A percentile compares a stretch with the other conserved stretches of the same genome.
Evolutionary conservation across 176 grass and related monocot genomes (phyloP).

Genomic region (Rhynchospora breviuscula): DNA sequence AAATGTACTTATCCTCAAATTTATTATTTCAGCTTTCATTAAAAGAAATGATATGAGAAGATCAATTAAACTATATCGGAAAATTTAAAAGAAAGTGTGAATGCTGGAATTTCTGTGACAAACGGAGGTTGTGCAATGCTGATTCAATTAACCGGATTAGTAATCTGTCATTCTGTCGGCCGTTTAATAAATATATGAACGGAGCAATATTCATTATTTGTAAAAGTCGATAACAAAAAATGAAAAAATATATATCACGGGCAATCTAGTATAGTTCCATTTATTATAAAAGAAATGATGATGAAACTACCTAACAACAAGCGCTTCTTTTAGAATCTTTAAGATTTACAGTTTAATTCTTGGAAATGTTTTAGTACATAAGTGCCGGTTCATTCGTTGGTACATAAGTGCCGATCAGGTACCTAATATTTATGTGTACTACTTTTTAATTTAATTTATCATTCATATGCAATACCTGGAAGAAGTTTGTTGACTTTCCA

Average conservation of each 20-base stretch:
- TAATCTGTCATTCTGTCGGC: too few relatives aligned
- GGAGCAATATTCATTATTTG: neutral
- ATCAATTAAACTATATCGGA: too few relatives aligned
- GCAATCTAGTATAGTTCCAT: neutral
- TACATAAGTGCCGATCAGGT: neutral
- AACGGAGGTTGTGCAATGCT: neutral
- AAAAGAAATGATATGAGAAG: too few relatives aligned
- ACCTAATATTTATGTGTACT: neutral
- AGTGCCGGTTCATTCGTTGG: neutral
- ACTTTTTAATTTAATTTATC: neutral
- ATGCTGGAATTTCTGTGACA: neutral
- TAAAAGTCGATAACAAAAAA: neutral
- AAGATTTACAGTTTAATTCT: neutral
- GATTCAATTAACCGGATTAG: too few relatives aligned
- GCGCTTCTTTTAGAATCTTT: neutral
- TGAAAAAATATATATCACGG: neutral
- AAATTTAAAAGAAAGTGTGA: neutral
- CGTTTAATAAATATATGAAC: too few relatives aligned
- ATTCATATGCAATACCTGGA: neutral
- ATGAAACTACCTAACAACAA: neutral
- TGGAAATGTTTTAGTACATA: neutral
- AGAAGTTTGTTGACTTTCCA: neutral
- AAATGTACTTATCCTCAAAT: too few relatives aligned
- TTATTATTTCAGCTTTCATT: too few relatives aligned
- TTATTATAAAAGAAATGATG: neutral